A percentile compares a stretch with the other conserved stretches of the same genome.
These are phyloP conservation scores for Pestalotiopsis sp. DNA, from an alignment of 2,329 filamentous ascomycete species.

Conservation along the genomic window DNA sequence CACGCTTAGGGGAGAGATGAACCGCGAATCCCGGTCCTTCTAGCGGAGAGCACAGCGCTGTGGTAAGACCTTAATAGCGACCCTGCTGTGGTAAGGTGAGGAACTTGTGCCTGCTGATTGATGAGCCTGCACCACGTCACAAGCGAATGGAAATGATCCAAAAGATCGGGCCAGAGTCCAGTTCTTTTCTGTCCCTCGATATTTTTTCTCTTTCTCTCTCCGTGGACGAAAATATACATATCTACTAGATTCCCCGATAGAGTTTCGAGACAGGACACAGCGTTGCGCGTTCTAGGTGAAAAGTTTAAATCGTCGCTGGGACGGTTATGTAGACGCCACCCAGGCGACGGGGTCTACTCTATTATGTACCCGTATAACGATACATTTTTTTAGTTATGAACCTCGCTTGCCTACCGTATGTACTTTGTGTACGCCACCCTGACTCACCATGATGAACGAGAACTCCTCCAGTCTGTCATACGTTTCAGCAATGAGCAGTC, in stretches of 20 bases:
- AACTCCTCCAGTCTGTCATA: not conserved
- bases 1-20: not conserved
- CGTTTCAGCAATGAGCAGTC: not conserved
- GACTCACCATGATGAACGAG: not conserved
- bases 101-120: not conserved
- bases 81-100: not conserved
- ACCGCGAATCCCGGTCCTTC: conserved; percentile 4
- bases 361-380: too few relatives aligned
- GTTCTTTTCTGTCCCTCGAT: not conserved
- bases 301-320: not conserved
- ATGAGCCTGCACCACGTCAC: not conserved
- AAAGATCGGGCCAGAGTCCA: not conserved
- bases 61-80: conserved; percentile 9
- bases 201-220: not conserved
- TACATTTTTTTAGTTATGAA: too few relatives aligned
- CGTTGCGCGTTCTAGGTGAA: not conserved
- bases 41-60: conserved; percentile 8
- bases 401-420: not conserved
- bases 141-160: not conserved
- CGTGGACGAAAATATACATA: not conserved
- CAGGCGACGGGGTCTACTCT: too few relatives aligned
- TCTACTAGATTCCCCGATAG: not conserved
- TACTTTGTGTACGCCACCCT: not conserved
- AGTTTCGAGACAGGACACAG: not conserved
- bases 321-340: not conserved